Percentiles rank a stretch among this genome's conserved stretches.
Evolutionary conservation across 208 protist genomes (phyloP).

Genomic region (Cochliopodium minus): DNA sequence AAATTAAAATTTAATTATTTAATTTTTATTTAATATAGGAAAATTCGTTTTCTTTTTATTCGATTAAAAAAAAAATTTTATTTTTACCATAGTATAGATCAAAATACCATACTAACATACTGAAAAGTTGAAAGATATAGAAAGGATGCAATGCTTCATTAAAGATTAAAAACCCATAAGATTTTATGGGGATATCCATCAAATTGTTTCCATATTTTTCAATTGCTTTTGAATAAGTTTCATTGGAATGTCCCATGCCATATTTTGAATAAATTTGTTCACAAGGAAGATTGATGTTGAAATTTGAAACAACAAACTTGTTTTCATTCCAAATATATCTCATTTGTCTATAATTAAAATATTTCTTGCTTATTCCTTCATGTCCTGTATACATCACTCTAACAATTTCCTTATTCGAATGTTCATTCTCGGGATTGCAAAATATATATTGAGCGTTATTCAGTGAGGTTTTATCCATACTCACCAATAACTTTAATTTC

Average conservation of each 20-base stretch:
- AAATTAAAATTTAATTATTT: too few species aligned
- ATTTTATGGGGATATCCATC: conserved; percentile 10
- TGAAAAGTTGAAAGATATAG: conserved; percentile 15
- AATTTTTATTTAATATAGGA: too few species aligned
- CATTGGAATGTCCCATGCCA: neutral
- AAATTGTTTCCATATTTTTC: conserved; percentile 6
- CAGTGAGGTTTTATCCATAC: neutral
- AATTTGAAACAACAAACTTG: neutral
- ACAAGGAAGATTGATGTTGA: neutral
- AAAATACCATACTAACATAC: conserved; percentile 3
- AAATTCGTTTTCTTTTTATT: too few species aligned
- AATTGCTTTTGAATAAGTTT: neutral
- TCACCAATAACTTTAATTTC: neutral
- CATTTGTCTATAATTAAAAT: neutral
- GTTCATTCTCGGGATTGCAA: neutral
- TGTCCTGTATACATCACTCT: neutral
- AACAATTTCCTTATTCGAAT: neutral
- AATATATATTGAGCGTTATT: neutral
- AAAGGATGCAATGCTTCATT: conserved; percentile 14
- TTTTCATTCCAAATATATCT: neutral
- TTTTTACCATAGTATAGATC: too few species aligned
- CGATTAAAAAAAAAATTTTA: too few species aligned
- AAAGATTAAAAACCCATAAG: neutral
- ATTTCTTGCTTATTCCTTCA: neutral
- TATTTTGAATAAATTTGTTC: neutral